phyloP scores from a whole-genome alignment of 768 basidiomycete genomes.

The Lactarius trivialis region DNA sequence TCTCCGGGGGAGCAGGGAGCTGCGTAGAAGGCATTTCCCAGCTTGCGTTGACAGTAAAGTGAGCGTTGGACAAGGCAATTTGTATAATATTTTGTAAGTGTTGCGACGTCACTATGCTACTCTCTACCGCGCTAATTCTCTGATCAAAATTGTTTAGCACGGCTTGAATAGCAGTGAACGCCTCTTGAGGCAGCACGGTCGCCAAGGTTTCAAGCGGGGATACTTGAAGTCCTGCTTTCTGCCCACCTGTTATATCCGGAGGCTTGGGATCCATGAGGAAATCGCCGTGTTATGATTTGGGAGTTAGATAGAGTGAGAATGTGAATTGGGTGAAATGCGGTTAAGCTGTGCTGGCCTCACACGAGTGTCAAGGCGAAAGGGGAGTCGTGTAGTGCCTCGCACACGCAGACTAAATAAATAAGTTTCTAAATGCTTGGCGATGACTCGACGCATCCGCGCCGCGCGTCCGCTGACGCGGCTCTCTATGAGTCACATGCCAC shows the following conservation, averaged over 20 bases:
- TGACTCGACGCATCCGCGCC: too few relatives aligned
- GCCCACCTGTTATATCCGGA: background rate
- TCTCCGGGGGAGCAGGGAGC: background rate
- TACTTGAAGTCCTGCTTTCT: background rate
- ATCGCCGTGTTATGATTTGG: background rate
- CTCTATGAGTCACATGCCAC: too few relatives aligned
- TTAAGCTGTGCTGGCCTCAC: too few relatives aligned
- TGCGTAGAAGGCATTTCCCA: background rate
- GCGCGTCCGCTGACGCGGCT: too few relatives aligned
- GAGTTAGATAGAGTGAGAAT: background rate
- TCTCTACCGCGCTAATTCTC: background rate
- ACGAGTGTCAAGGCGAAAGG: too few relatives aligned
- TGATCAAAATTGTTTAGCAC: background rate
- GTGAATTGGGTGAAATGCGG: background rate
- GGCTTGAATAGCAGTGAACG: background rate
- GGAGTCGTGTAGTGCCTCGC: too few relatives aligned
- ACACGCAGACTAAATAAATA: too few relatives aligned
- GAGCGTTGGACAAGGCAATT: background rate
- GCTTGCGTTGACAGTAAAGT: background rate
- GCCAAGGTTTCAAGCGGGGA: background rate
- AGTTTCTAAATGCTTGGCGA: too few relatives aligned
- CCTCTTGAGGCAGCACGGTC: background rate
- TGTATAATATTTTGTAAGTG: background rate
- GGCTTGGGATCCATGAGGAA: background rate
- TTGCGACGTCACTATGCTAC: background rate